Conservation (phyloP, 768 basidiomycete genomes). For the Agrocybe chaxingu region DNA sequence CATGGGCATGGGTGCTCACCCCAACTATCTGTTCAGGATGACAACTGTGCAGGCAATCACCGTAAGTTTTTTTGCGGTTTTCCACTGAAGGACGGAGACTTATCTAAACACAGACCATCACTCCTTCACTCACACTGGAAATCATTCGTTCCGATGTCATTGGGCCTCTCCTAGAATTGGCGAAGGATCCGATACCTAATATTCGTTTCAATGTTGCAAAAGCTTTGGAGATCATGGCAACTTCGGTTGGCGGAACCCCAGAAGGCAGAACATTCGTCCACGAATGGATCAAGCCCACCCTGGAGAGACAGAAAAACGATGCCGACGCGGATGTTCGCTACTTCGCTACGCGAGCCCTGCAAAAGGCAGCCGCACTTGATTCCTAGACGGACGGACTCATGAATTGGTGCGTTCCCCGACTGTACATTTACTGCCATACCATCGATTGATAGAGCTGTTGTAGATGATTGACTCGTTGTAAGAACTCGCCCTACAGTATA, state of each 20-base stretch:
- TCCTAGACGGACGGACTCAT: slow-evolving; percentile 3
- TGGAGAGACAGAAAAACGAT: slow-evolving; percentile 87
- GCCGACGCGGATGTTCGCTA: slow-evolving; percentile 95
- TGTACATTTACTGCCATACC: background rate
- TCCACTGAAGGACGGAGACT: background rate
- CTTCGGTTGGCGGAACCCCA: slow-evolving; percentile 47
- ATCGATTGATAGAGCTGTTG: background rate
- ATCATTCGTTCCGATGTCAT: slow-evolving; percentile 85
- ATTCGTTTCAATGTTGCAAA: slow-evolving; percentile 92
- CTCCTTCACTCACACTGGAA: slow-evolving; percentile 81
- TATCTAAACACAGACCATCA: slow-evolving; percentile 73
- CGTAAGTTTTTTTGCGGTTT: slow-evolving; percentile 38
- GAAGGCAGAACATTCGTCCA: slow-evolving; percentile 70
- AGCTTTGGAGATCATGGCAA: slow-evolving; percentile 84
- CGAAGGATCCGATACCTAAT: slow-evolving; percentile 88
- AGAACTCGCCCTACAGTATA: too few relatives aligned
- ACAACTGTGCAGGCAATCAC: slow-evolving; percentile 98
- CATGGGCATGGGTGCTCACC: slow-evolving; percentile 94
- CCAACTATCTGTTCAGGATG: slow-evolving; percentile 97
- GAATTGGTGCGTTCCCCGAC: background rate
- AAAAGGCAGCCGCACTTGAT: slow-evolving; percentile 35
- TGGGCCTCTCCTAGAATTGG: slow-evolving; percentile 68
- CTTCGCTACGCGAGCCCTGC: slow-evolving; percentile 82
- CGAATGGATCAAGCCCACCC: slow-evolving; percentile 71
- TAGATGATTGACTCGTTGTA: background rate